Conservation (phyloP, 2,329 filamentous ascomycete species). For the Drechslerella stenobrocha region DNA sequence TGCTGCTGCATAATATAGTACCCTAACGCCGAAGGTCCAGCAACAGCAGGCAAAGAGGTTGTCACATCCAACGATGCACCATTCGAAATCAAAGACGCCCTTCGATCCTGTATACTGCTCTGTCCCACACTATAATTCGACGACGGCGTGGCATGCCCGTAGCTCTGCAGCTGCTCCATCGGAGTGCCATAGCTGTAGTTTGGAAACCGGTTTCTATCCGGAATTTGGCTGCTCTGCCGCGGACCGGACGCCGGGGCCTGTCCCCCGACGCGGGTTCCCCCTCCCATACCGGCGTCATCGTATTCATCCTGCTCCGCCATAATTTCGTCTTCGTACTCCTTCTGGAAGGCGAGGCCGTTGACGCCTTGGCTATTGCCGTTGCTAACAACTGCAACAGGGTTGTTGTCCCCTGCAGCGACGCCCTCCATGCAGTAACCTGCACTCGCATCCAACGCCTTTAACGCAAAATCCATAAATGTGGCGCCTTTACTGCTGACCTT, state of each 20-base stretch:
- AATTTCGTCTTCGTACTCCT: slow-evolving; percentile 46
- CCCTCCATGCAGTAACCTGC: slow-evolving; percentile 50
- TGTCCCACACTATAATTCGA: slow-evolving; percentile 36
- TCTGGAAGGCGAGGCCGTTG: slow-evolving; percentile 45
- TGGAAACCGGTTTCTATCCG: slow-evolving; percentile 42
- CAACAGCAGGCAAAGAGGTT: slow-evolving; percentile 16
- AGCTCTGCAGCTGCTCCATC: slow-evolving; percentile 44
- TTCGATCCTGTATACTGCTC: slow-evolving; percentile 25
- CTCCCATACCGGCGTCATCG: slow-evolving; percentile 13
- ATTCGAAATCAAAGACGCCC: slow-evolving; percentile 41
- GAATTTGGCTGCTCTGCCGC: slow-evolving; percentile 34
- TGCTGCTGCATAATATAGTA: slow-evolving; percentile 47
- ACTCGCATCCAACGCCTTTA: slow-evolving; percentile 69
- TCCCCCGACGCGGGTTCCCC: not conserved
- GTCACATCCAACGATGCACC: slow-evolving; percentile 34
- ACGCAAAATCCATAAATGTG: slow-evolving; percentile 65
- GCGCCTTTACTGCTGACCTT: slow-evolving; percentile 70
- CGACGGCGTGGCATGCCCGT: slow-evolving; percentile 28
- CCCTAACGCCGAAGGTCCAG: slow-evolving; percentile 23
- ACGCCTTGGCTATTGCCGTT: slow-evolving; percentile 8
- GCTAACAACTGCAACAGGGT: not conserved
- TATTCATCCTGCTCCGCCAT: slow-evolving; percentile 46
- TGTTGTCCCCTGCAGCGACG: slow-evolving; percentile 22
- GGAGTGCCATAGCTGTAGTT: slow-evolving; percentile 46
- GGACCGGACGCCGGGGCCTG: slow-evolving; percentile 2